Percentiles rank a stretch among this genome's conserved stretches.
Conservation (phyloP, 306 rosid genomes). For the Malus domestica region DNA sequence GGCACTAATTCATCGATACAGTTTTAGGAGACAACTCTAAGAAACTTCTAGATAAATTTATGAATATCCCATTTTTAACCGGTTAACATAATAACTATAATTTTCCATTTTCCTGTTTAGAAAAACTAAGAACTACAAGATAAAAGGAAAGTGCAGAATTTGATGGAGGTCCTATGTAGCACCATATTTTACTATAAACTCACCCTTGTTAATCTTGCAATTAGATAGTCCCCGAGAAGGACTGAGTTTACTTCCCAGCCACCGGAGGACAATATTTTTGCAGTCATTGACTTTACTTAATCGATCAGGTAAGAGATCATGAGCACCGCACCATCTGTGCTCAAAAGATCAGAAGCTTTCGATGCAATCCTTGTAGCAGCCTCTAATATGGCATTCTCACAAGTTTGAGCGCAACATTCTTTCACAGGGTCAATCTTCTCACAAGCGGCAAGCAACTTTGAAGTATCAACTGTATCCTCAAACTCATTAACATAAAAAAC, state of each 20-base stretch:
- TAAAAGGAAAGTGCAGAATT: neutral
- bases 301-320: slow-evolving; percentile 46
- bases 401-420: slow-evolving; percentile 72
- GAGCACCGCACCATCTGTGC: slow-evolving; percentile 39
- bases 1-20: neutral
- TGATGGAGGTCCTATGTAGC: neutral
- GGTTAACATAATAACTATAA: neutral
- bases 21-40: neutral
- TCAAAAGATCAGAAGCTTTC: slow-evolving; percentile 57
- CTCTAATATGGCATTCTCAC: slow-evolving; percentile 85
- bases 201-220: slow-evolving; percentile 81
- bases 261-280: slow-evolving; percentile 65
- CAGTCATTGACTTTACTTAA: slow-evolving; percentile 54
- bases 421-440: slow-evolving; percentile 75
- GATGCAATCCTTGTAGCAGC: slow-evolving; percentile 73
- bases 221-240: slow-evolving; percentile 72
- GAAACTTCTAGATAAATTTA: neutral
- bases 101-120: neutral
- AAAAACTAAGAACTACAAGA: neutral
- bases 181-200: slow-evolving; percentile 2
- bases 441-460: slow-evolving; percentile 76
- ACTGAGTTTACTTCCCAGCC: slow-evolving; percentile 82
- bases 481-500: slow-evolving; percentile 57
- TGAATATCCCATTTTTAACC: neutral
- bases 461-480: slow-evolving; percentile 59